Evolutionary conservation across 208 protist species (phyloP).

Genomic region (Crithidia fasciculata): DNA sequence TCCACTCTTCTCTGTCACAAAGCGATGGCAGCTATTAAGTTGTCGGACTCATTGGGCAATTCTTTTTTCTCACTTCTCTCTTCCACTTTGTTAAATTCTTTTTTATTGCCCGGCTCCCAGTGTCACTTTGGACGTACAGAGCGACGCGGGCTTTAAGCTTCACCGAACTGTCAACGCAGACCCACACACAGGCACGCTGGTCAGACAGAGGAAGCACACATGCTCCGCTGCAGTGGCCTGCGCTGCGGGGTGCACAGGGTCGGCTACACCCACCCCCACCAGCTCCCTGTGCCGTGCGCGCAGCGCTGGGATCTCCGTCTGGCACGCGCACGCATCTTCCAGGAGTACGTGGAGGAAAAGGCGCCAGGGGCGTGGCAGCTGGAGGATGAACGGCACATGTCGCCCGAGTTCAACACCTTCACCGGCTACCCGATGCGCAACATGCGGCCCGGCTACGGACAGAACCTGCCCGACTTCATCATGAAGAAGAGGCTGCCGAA

Average conservation of each 20-base stretch:
- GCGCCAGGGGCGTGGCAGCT: conserved; percentile 88
- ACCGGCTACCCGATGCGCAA: conserved; percentile 88
- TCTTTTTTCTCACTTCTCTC: no score
- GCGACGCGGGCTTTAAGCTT: no score
- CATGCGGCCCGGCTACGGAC: conserved; percentile 87
- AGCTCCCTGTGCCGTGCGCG: conserved; percentile 81
- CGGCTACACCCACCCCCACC: conserved; percentile 65
- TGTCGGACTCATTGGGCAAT: no score
- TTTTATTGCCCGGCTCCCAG: no score
- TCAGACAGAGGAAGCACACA: neutral
- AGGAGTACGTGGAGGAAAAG: conserved; percentile 92
- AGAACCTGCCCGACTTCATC: conserved; percentile 86
- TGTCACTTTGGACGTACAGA: no score
- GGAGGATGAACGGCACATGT: conserved; percentile 91
- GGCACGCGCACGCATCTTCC: conserved; percentile 84
- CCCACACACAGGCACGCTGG: neutral
- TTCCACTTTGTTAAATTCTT: no score
- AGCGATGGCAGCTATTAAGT: no score
- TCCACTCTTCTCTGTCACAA: no score
- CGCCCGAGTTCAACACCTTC: conserved; percentile 90
- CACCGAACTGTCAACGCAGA: neutral
- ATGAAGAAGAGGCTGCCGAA: conserved; percentile 91
- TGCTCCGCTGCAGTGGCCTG: conserved; percentile 24
- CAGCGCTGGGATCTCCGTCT: conserved; percentile 91
- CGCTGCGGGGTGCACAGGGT: conserved; percentile 77